A percentile compares a stretch with the other conserved stretches of the same genome.
Conservation (phyloP, 768 basidiomycete genomes). For the Lentinula lateritia region DNA sequence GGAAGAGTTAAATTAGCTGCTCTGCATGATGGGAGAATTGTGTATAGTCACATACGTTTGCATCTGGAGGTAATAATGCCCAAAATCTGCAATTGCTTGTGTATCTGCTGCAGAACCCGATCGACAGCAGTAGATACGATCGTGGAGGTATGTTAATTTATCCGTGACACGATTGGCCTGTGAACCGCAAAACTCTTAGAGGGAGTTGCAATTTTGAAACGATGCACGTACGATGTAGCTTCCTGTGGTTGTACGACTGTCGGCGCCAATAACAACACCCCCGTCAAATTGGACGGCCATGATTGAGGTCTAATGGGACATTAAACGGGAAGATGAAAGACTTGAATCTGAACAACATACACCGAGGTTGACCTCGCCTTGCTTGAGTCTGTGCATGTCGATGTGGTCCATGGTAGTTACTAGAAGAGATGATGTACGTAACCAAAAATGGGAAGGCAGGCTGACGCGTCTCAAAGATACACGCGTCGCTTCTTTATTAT, state of each 20-base stretch:
- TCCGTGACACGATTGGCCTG: slow-evolving; percentile 98
- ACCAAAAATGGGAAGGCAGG: slow-evolving; percentile 18
- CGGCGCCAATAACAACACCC: slow-evolving; percentile 95
- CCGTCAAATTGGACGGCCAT: slow-evolving; percentile 97
- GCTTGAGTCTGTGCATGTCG: slow-evolving; percentile 85
- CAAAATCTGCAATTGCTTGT: slow-evolving; percentile 90
- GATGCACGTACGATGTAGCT: slow-evolving; percentile 76
- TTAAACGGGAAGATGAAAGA: background rate
- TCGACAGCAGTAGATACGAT: slow-evolving; percentile 98
- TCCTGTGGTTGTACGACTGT: slow-evolving; percentile 95
- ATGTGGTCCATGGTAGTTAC: slow-evolving; percentile 51
- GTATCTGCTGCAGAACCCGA: slow-evolving; percentile 98
- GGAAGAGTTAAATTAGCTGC: background rate
- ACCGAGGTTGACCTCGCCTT: slow-evolving; percentile 94
- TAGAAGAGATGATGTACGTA: slow-evolving; percentile 15
- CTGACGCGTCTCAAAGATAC: slow-evolving; percentile 51
- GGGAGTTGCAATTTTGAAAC: background rate
- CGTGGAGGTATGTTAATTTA: slow-evolving; percentile 94
- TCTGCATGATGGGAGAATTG: background rate
- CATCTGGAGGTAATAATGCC: slow-evolving; percentile 79
- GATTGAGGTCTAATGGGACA: slow-evolving; percentile 79
- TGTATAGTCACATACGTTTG: slow-evolving; percentile 44
- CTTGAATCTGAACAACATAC: slow-evolving; percentile 38
- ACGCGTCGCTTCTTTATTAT: slow-evolving; percentile 20
- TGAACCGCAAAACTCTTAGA: slow-evolving; percentile 4